A percentile compares a stretch with the other conserved stretches of the same genome.
phyloP scores from a whole-genome alignment of 352 stramenopile genomes.

The Pilasporangium apinafurcum region DNA sequence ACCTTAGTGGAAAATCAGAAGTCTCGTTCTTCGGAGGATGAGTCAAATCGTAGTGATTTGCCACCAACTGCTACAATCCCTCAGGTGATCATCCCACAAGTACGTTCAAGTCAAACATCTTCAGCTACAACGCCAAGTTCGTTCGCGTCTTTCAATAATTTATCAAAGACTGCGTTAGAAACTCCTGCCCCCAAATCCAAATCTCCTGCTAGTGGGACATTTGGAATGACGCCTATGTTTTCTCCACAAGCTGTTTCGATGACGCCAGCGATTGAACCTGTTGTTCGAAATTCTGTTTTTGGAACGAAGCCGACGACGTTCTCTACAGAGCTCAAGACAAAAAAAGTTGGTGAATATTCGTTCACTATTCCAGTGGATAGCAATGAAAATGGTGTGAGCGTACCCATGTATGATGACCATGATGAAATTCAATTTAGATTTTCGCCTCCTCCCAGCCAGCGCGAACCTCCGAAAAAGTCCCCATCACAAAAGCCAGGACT shows the following conservation, averaged over 20 bases:
- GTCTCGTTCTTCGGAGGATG: slow-evolving; percentile 5
- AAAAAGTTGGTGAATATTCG: slow-evolving; percentile 30
- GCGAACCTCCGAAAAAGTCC: slow-evolving; percentile 51
- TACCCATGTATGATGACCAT: slow-evolving; percentile 18
- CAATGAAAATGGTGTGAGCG: slow-evolving; percentile 5
- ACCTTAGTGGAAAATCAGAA: slow-evolving; percentile 31
- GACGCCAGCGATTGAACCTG: slow-evolving; percentile 25
- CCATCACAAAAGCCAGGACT: slow-evolving; percentile 8
- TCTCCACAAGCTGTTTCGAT: slow-evolving; percentile 28
- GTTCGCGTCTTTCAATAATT: slow-evolving; percentile 1
- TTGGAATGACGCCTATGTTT: slow-evolving; percentile 11
- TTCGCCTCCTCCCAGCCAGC: slow-evolving; percentile 43
- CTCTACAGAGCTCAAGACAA: slow-evolving; percentile 9
- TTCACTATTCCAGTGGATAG: slow-evolving; percentile 41
- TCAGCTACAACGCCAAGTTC: not conserved
- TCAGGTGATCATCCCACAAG: slow-evolving; percentile 21
- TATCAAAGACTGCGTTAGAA: not conserved
- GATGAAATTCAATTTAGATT: slow-evolving; percentile 59
- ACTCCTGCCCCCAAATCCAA: slow-evolving; percentile 13
- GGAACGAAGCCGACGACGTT: too few relatives aligned
- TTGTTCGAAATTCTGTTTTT: too few relatives aligned
- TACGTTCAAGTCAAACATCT: slow-evolving; percentile 3
- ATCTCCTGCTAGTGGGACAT: not conserved
- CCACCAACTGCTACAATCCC: slow-evolving; percentile 55
- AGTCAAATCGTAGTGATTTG: slow-evolving; percentile 22